Evolutionary conservation across 306 rosid species (phyloP), one percentile per base, ranked within the genome.

Genomic region (Cucurbita moschata): DNA sequence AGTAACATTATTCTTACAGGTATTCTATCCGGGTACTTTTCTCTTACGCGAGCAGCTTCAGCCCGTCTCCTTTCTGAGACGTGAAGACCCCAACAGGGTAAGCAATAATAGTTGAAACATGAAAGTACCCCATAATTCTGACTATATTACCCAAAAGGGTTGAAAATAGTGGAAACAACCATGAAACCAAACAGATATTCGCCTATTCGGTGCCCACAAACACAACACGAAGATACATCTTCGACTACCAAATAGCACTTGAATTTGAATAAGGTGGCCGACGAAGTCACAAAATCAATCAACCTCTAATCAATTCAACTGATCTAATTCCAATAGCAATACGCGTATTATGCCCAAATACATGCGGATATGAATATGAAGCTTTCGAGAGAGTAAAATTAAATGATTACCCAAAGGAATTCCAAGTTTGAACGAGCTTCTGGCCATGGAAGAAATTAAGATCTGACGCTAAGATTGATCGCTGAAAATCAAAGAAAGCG

Each of bases 21-120:
- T 60, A 93, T 73, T 84, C 96, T 90, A 63, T 90, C 96, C 10
- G 94, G 97, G 79, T 86, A 88, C 86, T 93, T 93, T 72, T 90
- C 90, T 70, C 84, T 82, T 65, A 93, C 90, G 75, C 96, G 94
- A 72, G 69, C 0, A 77, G 92, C 85, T 77, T 93, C 98, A 11
- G 85, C 89, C 59, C 50, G 77, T 64, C 98, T 87, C 84, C 84
- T 83, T 73, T 86, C 98, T 93, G 44, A 49, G 43, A 77, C 55
- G 4, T 81, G 4, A 21, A 54, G 14, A 47, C 15, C 16, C 37
- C 57, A 38, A 40, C 43, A 75, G 57, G 74, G 42, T 18, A 46
- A 71, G 76, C 23, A 80, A 23, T 69, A 77, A 56, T 39, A 76
- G 21, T 23, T 26, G 14, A 26, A 26, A 23, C 54, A 69, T 49